Percentiles rank a stretch among this genome's conserved stretches.
Evolutionary conservation across 441 rosid genomes (phyloP).

Genomic region (Daphne laureola): DNA sequence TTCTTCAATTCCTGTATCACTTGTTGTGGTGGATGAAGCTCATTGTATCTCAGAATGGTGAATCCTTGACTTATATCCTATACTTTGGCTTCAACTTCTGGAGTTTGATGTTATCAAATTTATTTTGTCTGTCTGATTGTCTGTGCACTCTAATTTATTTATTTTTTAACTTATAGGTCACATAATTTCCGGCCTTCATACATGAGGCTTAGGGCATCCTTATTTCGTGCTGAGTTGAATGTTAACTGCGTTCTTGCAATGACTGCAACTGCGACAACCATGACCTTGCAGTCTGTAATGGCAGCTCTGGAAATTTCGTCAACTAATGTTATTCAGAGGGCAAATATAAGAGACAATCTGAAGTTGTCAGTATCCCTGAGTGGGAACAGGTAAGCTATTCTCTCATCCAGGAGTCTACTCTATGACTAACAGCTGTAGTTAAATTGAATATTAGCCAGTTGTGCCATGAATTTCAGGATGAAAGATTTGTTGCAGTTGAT

Average conservation of each 20-base stretch:
- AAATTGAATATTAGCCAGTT: constrained; percentile 12
- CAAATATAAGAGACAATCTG: constrained; percentile 64
- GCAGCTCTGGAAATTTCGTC: constrained; percentile 80
- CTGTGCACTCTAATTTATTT: constrained; percentile 8
- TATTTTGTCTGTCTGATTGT: not conserved
- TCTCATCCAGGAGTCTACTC: constrained; percentile 5
- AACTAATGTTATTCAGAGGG: constrained; percentile 66
- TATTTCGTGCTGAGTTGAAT: constrained; percentile 52
- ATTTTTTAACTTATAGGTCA: constrained; percentile 44
- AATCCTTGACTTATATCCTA: constrained; percentile 17
- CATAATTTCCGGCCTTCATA: constrained; percentile 96
- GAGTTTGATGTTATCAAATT: not conserved
- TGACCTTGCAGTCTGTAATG: constrained; percentile 73
- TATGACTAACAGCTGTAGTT: not conserved
- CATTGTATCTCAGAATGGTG: constrained; percentile 97
- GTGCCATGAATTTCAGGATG: constrained; percentile 40
- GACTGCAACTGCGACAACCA: constrained; percentile 91
- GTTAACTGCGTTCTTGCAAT: constrained; percentile 80
- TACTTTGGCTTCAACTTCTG: not conserved
- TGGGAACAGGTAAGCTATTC: constrained; percentile 57
- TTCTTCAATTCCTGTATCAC: constrained; percentile 48
- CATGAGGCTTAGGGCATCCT: constrained; percentile 87
- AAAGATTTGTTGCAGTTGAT: constrained; percentile 70
- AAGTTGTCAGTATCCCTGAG: constrained; percentile 64
- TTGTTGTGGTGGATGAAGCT: constrained; percentile 94